Evolutionary conservation across 208 protist species (phyloP).

Genomic region (Acanthamoeba lenticulata): DNA sequence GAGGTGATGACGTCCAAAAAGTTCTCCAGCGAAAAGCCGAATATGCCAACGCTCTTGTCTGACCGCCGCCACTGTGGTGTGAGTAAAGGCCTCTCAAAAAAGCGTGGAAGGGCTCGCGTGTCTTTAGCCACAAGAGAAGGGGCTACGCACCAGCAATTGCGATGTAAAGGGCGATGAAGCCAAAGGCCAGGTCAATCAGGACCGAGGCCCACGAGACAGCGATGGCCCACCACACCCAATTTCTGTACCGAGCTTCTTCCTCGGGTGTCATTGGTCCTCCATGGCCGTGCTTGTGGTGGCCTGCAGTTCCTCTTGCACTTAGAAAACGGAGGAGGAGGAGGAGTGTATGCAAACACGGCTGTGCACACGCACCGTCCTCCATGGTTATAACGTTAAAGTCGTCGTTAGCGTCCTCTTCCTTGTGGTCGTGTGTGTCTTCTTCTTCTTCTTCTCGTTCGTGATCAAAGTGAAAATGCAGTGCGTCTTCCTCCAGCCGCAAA

Average conservation of each 20-base stretch:
- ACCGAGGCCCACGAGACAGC: background rate
- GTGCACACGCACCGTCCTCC: background rate
- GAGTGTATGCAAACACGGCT: background rate
- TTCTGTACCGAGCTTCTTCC: background rate
- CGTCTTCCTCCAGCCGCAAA: background rate
- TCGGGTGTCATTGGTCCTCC: background rate
- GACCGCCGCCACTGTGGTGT: background rate
- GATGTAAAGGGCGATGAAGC: background rate
- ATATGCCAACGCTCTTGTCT: conserved; percentile 18
- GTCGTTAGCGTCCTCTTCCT: background rate
- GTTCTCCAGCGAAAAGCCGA: background rate
- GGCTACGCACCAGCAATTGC: background rate
- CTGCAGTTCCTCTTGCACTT: background rate
- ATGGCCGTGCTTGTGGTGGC: background rate
- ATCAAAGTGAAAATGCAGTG: background rate
- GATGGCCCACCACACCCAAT: background rate
- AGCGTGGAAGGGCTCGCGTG: too few species aligned
- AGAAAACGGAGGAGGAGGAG: background rate
- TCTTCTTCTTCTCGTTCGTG: background rate
- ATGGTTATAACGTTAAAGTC: background rate
- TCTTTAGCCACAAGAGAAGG: background rate
- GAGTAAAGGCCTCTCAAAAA: too few species aligned
- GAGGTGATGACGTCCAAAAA: conserved; percentile 21
- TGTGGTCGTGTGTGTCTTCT: too few species aligned
- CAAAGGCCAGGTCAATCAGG: background rate